Base-by-base conservation (phyloP, 129 eudicot genomes). In the Chrysanthemum makinoi region DNA sequence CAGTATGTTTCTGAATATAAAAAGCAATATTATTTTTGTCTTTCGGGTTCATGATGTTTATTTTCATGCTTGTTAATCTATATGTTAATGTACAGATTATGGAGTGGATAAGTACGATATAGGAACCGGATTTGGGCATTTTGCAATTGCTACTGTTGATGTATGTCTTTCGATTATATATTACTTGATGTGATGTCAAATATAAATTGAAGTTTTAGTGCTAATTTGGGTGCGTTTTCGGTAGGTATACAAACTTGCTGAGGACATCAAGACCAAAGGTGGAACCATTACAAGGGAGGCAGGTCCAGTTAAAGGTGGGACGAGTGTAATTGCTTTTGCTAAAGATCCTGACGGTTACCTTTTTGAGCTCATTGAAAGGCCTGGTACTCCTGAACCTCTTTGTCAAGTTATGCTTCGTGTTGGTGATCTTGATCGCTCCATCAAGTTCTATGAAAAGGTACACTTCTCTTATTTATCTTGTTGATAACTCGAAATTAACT, bases 351-450 rank as follows among this genome's bases (percentile, higher is more conserved):
- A 90, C 79, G 99, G 99, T 56, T 94, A 94, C 86, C 80, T 75
- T 71, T 94, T 94, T 77, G 99, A 94, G 72, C 84, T 94, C 70
- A 83, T 94, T 51, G 90, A 90, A 67, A 75, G 99, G 35, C 89
- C 76, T 18, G 61, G 83, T 9, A 94, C 96, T 35, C 93, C 91
- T 75, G 99, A 94, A 83, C 99, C 99, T 15, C 89, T 94, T 46
- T 90, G 99, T 74, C 99, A 94, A 87, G 92, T 90, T n/a, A 94
- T 94, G 99, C 95, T 94, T 77, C 99, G 99, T 50, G 97, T 94
- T 56, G 99, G 99, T 72, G 97, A 94, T 84, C 93, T 94, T 59
- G 97, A 94, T 7, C 93, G 93, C 19, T 84, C 99, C 20, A 87
- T 94, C 77, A 90, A 89, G 75, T 94, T 94, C 33, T 94, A 94